Conservation (phyloP, 805 yeast genomes). For the Kodamaea neixiangensis region DNA sequence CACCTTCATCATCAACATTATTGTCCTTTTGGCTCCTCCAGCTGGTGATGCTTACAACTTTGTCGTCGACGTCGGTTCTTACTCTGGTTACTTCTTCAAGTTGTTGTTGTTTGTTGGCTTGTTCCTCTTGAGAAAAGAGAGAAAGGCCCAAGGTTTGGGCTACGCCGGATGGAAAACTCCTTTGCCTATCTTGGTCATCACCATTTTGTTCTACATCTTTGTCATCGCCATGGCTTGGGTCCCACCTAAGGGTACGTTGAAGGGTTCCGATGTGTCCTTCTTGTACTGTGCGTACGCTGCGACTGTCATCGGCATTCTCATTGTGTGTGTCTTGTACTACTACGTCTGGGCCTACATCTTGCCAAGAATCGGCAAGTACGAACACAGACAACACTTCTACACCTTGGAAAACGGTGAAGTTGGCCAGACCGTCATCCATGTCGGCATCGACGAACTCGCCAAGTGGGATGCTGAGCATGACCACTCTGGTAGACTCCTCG, state of each 20-base stretch:
- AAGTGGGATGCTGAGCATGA: slow-evolving; percentile 35
- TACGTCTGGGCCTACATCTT: slow-evolving; percentile 36
- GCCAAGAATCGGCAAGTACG: slow-evolving; percentile 34
- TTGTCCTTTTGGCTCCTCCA: slow-evolving; percentile 34
- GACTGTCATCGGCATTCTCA: slow-evolving; percentile 35
- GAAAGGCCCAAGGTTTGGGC: slow-evolving; percentile 34
- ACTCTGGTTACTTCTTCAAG: slow-evolving; percentile 30
- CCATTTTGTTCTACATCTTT: slow-evolving; percentile 34
- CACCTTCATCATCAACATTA: slow-evolving; percentile 27
- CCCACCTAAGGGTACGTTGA: slow-evolving; percentile 42
- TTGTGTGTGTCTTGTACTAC: slow-evolving; percentile 35
- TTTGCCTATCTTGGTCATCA: slow-evolving; percentile 32
- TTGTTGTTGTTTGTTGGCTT: slow-evolving; percentile 28
- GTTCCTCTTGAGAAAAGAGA: slow-evolving; percentile 27
- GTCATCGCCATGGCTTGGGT: slow-evolving; percentile 46
- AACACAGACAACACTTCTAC: slow-evolving; percentile 32
- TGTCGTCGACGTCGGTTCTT: slow-evolving; percentile 33
- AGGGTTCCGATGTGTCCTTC: slow-evolving; percentile 44
- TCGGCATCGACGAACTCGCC: slow-evolving; percentile 28
- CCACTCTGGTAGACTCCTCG: slow-evolving; percentile 12
- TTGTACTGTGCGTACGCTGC: slow-evolving; percentile 46
- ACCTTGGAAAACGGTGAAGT: slow-evolving; percentile 37
- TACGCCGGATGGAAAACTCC: slow-evolving; percentile 35
- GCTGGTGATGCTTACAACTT: slow-evolving; percentile 38
- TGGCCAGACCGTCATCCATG: slow-evolving; percentile 43